phyloP scores from a whole-genome alignment of 306 rosid genomes.

The Oxytropis ochrocephala region DNA sequence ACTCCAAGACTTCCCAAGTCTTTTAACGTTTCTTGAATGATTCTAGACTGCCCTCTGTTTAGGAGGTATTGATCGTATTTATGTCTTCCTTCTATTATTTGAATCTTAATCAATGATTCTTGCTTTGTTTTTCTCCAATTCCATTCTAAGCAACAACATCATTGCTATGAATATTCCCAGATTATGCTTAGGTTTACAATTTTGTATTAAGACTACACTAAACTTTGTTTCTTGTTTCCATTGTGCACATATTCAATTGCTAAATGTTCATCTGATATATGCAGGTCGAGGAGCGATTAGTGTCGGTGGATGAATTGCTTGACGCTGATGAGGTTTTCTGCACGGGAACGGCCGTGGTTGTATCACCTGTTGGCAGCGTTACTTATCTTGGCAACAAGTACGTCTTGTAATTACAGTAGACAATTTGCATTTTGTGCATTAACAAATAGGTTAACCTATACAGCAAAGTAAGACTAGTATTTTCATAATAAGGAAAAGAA shows the following conservation, averaged over 20 bases:
- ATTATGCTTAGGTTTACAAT: neutral
- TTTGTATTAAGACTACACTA: neutral
- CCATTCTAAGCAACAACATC: neutral
- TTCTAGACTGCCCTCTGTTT: neutral
- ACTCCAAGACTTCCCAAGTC: neutral
- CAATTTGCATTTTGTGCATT: conserved; percentile 9
- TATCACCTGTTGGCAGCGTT: conserved; percentile 95
- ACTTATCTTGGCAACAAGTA: conserved; percentile 74
- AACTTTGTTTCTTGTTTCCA: neutral
- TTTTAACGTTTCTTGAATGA: neutral
- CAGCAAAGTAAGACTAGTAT: neutral
- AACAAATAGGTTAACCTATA: neutral
- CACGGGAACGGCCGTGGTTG: conserved; percentile 95
- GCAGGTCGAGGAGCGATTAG: conserved; percentile 93
- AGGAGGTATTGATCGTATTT: neutral
- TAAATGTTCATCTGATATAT: conserved; percentile 7
- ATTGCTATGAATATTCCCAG: neutral
- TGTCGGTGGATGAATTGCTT: conserved; percentile 80
- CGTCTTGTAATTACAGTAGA: neutral
- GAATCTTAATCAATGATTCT: neutral
- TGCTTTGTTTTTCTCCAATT: neutral
- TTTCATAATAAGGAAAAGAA: neutral
- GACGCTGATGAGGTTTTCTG: conserved; percentile 95
- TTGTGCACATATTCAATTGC: neutral
- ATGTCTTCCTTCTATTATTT: neutral